These are phyloP conservation scores for Fraxinus albicans DNA, from an alignment of 305 asterid genomes.

Conservation along the genomic window DNA sequence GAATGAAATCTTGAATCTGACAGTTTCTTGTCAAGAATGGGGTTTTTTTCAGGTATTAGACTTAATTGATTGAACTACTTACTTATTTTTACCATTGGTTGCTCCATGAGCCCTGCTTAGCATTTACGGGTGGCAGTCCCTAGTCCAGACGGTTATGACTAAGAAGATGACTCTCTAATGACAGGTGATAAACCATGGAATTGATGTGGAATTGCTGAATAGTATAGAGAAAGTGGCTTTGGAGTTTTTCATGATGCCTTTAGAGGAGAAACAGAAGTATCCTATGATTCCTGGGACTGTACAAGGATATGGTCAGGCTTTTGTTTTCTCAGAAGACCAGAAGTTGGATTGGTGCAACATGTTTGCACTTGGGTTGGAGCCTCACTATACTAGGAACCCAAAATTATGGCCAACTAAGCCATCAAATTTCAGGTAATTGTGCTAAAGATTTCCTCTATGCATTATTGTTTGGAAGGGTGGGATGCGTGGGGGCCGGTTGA, in stretches of 20 bases:
- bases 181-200: conserved; percentile 84
- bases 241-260: conserved; percentile 81
- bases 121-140: not conserved
- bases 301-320: conserved; percentile 97
- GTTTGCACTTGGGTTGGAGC: conserved; percentile 91
- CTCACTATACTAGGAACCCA: conserved; percentile 56
- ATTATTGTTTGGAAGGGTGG: not conserved
- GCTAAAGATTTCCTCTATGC: not conserved
- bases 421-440: conserved; percentile 58
- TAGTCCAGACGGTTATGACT: not conserved
- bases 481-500: not conserved
- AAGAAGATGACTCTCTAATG: not conserved
- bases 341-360: conserved; percentile 96
- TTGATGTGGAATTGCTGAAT: conserved; percentile 59
- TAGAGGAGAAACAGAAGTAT: conserved; percentile 91
- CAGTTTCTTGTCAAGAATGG: conserved; percentile 75
- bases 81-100: not conserved
- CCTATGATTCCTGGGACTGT: conserved; percentile 89
- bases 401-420: conserved; percentile 89
- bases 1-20: conserved; percentile 55
- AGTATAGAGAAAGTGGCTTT: conserved; percentile 66
- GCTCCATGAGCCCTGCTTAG: not conserved
- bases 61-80: not conserved
- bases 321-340: conserved; percentile 89
- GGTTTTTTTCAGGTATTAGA: conserved; percentile 85